Conservation (phyloP, 192 early-diverging fungal species). For the Kickxella alabastrina region DNA sequence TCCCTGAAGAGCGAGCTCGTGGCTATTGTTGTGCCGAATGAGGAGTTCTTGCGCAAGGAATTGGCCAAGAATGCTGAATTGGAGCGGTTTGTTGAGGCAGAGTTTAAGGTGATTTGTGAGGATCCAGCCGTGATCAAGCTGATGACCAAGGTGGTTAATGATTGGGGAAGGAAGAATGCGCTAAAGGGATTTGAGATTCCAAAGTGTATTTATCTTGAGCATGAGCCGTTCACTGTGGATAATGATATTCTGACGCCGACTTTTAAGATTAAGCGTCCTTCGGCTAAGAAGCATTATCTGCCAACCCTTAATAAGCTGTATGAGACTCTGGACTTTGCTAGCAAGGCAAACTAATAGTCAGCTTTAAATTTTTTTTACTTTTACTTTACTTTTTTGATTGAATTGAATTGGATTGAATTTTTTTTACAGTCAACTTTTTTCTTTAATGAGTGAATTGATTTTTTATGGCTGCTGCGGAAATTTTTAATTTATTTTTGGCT, state of each 20-base stretch:
- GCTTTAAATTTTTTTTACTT: slow-evolving; percentile 7
- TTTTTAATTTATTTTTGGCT: too few relatives aligned
- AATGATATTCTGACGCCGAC: slow-evolving; percentile 82
- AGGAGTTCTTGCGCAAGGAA: slow-evolving; percentile 52
- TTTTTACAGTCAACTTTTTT: neutral
- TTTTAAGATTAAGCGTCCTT: slow-evolving; percentile 60
- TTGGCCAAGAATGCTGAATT: slow-evolving; percentile 33
- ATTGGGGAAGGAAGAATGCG: slow-evolving; percentile 56
- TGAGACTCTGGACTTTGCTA: slow-evolving; percentile 23
- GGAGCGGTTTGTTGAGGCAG: slow-evolving; percentile 14
- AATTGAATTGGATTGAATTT: neutral
- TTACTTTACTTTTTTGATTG: neutral
- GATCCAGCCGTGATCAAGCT: slow-evolving; percentile 53
- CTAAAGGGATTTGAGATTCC: slow-evolving; percentile 72
- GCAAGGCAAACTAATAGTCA: neutral
- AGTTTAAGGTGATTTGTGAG: slow-evolving; percentile 56
- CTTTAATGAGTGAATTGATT: neutral
- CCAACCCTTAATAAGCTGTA: slow-evolving; percentile 53
- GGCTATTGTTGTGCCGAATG: slow-evolving; percentile 71
- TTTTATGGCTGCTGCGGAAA: neutral
- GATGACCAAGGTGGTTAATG: slow-evolving; percentile 51
- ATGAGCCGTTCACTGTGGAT: slow-evolving; percentile 69
- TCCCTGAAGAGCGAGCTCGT: slow-evolving; percentile 74
- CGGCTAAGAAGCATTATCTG: slow-evolving; percentile 47
- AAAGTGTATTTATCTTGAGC: slow-evolving; percentile 64